Evolutionary conservation across 2,329 filamentous ascomycete genomes (phyloP), one percentile per base, ranked within the genome.

Genomic region (Aureobasidium pullulans): DNA sequence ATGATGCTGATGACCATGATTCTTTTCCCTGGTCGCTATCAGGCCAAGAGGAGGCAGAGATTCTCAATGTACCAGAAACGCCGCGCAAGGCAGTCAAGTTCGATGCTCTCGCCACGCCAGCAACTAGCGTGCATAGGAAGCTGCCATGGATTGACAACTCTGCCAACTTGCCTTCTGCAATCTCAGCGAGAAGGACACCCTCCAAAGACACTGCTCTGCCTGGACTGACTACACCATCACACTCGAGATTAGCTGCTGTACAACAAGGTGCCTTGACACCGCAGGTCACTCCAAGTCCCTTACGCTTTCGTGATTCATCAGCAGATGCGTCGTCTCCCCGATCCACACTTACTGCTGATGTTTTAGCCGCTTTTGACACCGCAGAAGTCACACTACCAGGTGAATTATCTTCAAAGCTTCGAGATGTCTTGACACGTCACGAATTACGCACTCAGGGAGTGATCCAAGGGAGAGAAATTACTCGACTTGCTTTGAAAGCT

Each of bases 401-500:
- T 1, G 61, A 66, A 0, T 72, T 75, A 1, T 70, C 75, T 4
- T 60, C 64, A 1, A 71, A 68, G 23, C 69, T 87, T 1, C 69
- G 71, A 0, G 61, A 64, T 28, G 65, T 82, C 7, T 74, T 89
- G 34, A 76, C 79, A 37, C 80, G 73, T 46, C 79, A 88, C 63
- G 80, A 82, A 15, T 72, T 84, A 54, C 79, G 78, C 54, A 77
- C 79, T 0, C 82, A 81, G 65, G 88, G 88, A 0, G 77, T 88
- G 19, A 76, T 78, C 40, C 80, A 80, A 62, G 86, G 87, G 0
- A 77, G 88, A 2, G 87, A 93, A 61, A 81, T 86, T 6, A 79
- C 82, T 3, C 75, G 88, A n/a, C 70, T 81, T 8, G 81, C 80
- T 4, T 67, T 89, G 36, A 84, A 83, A 67, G 77, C 79, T 4